Evolutionary conservation across 148 eudicot species (phyloP), one percentile per base, ranked within the genome.

Genomic region (Rhododendron vialii): DNA sequence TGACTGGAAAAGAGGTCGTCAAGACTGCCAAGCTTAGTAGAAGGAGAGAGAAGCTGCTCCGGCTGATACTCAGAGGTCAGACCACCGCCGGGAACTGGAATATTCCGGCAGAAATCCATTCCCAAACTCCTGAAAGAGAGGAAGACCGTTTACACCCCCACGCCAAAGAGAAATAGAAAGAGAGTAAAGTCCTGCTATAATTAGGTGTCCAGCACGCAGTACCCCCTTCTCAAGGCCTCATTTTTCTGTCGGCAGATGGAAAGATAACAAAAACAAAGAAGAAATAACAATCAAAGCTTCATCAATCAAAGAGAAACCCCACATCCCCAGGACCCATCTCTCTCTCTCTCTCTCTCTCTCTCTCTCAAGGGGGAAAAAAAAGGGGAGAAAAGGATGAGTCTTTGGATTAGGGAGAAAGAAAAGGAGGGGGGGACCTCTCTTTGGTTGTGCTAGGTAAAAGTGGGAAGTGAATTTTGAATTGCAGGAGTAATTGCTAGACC

Each of bases 1-100:
- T 84, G 85, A 8, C 73, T 69, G 77, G 90, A 86, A 69, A 88
- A 80, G 59, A 89, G 91, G 57, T 87, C 88, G 41, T 74, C 87
- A 50, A 87, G 86, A 71, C 83, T 83, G 59, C 86, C 88, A 85
- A 80, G 89, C 38, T 78, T 74, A 14, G 82, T 22, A 82, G 35
- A 63, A 48, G 88, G 78, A n/a, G 86, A 80, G 35, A 76, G 65
- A 30, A 83, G 30, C n/a, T 59, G 53, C 51, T 83, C 86, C 79
- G 79, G 83, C 67, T 81, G 88, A 24, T 78, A 57, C 45, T 83
- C 79, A 3, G 63, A 41, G 13, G 88, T 43, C 22, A 55, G 85
- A 1, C 78, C 45, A 14, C 84, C 85, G 17, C 82, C 88, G 75
- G 86, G 45, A 84, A 87, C 74, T 36, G 84, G 28, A 33, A 73